Conservation (phyloP, 176 grass and related monocot species). For the Alopecurus myosuroides region DNA sequence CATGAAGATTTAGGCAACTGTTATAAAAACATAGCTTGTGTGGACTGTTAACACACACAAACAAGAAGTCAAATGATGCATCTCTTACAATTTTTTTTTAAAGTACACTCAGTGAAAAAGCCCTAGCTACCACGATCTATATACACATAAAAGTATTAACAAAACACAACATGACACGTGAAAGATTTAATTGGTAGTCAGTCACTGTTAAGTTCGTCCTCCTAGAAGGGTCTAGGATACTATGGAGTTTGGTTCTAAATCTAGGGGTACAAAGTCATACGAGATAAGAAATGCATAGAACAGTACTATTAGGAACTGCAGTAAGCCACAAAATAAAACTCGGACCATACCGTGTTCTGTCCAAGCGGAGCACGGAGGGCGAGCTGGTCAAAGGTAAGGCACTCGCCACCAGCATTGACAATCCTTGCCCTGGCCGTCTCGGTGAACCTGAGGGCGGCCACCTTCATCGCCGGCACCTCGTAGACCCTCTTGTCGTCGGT, state of each 20-base stretch:
- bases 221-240: not conserved
- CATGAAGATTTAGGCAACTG: not conserved
- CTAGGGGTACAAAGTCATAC: not conserved
- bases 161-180: not conserved
- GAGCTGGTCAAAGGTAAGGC: conserved; percentile 78
- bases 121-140: not conserved
- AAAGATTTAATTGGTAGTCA: not conserved
- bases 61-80: conserved; percentile 29
- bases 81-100: no score
- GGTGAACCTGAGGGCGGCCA: conserved; percentile 69
- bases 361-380: conserved; percentile 64
- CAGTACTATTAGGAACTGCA: not conserved
- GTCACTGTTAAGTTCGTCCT: not conserved
- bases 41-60: not conserved
- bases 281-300: not conserved
- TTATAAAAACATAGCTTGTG: conserved; percentile 8
- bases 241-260: not conserved
- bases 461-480: conserved; percentile 71
- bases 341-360: conserved; percentile 48
- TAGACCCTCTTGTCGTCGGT: conserved; percentile 82
- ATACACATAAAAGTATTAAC: not conserved
- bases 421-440: conserved; percentile 76
- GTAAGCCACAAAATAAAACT: not conserved
- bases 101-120: no score
- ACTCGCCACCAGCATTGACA: conserved; percentile 67